Conservation (phyloP, 176 grass and related monocot genomes). For the Oryza officinalis region DNA sequence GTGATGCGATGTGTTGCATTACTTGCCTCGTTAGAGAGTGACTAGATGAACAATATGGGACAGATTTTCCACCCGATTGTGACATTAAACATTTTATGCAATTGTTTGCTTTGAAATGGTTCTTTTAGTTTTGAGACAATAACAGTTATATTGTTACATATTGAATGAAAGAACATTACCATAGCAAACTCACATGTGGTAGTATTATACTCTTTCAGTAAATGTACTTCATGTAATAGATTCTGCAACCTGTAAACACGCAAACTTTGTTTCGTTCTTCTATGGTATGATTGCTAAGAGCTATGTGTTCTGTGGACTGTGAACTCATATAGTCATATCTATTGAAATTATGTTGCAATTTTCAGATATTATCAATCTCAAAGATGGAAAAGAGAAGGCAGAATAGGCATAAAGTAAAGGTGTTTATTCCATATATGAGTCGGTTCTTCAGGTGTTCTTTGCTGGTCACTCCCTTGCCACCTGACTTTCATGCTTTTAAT, state of each 20-base stretch:
- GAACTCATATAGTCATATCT: slow-evolving; percentile 3
- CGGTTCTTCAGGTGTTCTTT: slow-evolving; percentile 1
- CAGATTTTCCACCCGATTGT: background rate
- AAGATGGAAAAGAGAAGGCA: slow-evolving; percentile 19
- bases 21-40: background rate
- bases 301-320: slow-evolving; percentile 3
- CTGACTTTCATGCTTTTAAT: background rate
- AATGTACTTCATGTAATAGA: background rate
- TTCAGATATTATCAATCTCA: slow-evolving; percentile 13
- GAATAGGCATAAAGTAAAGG: background rate
- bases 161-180: background rate
- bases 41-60: background rate
- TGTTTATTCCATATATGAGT: background rate
- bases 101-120: background rate
- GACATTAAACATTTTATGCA: background rate
- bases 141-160: background rate
- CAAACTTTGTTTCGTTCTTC: background rate
- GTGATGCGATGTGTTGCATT: background rate
- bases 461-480: background rate
- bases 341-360: background rate
- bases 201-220: background rate
- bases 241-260: slow-evolving; percentile 4
- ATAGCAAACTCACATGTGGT: background rate
- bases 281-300: slow-evolving; percentile 29
- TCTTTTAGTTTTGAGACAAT: background rate